Base-by-base conservation (phyloP, 2,329 filamentous ascomycete species). In the Pseudogymnoascus verrucosus region DNA sequence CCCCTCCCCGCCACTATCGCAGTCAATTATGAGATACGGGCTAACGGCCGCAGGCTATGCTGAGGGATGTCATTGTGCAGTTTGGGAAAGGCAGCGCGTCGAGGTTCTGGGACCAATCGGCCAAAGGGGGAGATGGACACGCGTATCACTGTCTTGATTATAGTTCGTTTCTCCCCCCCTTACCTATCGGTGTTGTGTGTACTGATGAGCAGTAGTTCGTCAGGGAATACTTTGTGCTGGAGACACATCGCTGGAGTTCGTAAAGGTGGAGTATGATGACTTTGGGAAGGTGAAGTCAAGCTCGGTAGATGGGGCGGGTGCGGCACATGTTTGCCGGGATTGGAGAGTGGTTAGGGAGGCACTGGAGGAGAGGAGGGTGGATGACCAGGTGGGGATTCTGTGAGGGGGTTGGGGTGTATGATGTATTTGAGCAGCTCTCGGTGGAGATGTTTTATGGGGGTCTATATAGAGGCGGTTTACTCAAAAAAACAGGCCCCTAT, bases 71-170 rank as follows among this genome's bases (percentile, higher is more conserved):
- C 1, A 72, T 73, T 14, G 69, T 68, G 47, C 70, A 73, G 54
- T 72, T 72, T 47, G 69, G 70, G 28, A 67, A 66, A 57, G 64
- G 67, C 4, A 65, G 67, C 59, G 71, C 69, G 64, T 72, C 71
- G 1, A 64, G 69, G 11, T 57, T 57, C 4, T 57, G 51, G 51
- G 51, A 57, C 26, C 51, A 57, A 26, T 31, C 51, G 10, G 51
- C 51, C 4, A 71, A 68, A 60, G 68, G 69, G 5, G 71, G 71
- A 5, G 69, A 66, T 59, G 70, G 71, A 3, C 71, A 73, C 64
- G 70, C 71, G 28, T 72, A 72, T 47, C 71, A 72, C 62, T 73
- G 71, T 63, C 63, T 73, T 34, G 71, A 72, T 62, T 72, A 72
- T 51, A 67, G 70, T 71, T 67, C 26, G 67, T 63, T 11, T 47